These are phyloP conservation scores for Ophiostoma sp. DNA, from an alignment of 2,329 filamentous ascomycete genomes.

Conservation along the genomic window DNA sequence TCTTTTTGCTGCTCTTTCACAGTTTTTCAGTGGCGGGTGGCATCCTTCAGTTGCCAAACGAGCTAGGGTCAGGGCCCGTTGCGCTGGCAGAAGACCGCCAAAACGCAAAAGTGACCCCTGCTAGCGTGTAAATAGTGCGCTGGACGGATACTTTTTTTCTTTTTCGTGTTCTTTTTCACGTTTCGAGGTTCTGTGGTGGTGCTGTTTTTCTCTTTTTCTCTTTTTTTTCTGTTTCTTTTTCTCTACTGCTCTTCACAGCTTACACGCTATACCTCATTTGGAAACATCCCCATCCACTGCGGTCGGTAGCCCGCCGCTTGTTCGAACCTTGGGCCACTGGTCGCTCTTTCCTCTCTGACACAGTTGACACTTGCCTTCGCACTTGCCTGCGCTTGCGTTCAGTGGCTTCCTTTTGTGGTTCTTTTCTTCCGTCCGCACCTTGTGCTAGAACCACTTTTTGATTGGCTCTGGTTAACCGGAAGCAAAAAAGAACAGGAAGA, in stretches of 20 bases:
- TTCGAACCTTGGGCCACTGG: not conserved
- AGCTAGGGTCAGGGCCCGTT: constrained; percentile 3
- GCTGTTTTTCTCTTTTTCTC: not conserved
- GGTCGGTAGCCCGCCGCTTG: constrained; percentile 12
- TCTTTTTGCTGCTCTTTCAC: not conserved
- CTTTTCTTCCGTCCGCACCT: constrained; percentile 4
- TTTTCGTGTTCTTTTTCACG: not conserved
- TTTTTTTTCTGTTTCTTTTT: not conserved
- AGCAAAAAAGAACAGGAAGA: not conserved
- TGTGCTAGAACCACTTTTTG: not conserved
- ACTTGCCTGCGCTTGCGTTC: constrained; percentile 11
- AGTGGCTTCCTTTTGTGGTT: constrained; percentile 15
- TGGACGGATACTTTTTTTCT: not conserved
- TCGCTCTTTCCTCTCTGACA: not conserved
- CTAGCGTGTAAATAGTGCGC: constrained; percentile 6
- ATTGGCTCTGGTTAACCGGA: not conserved
- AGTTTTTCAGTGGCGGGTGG: not conserved
- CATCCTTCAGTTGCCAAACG: not conserved
- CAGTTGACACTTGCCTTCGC: not conserved
- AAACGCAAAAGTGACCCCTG: not conserved
- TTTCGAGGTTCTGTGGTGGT: not conserved
- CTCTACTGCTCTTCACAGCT: not conserved
- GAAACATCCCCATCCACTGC: not conserved
- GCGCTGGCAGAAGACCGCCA: not conserved
- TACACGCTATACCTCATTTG: not conserved